Evolutionary conservation across 129 eudicot species (phyloP).

Genomic region (Flaveria bidentis): DNA sequence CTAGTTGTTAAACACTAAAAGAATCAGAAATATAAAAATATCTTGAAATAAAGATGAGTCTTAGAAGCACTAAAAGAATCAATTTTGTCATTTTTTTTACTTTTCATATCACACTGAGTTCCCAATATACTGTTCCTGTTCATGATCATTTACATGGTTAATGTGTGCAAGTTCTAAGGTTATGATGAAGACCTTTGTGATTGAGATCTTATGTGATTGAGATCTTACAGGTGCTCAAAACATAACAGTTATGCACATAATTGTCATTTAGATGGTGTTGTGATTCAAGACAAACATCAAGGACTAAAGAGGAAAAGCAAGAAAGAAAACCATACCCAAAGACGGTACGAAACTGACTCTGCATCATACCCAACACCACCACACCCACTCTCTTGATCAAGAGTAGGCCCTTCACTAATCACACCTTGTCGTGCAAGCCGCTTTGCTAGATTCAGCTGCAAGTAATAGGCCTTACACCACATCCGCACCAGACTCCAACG

Average conservation of each 20-base stretch:
- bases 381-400: conserved; percentile 38
- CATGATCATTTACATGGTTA: conserved; percentile 1
- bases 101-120: background rate
- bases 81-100: background rate
- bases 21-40: background rate
- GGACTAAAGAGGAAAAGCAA: conserved; percentile 5
- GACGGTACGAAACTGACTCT: conserved; percentile 72
- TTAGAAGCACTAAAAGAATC: background rate
- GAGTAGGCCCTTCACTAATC: conserved; percentile 51
- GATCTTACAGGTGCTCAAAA: background rate
- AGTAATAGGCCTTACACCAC: conserved; percentile 62
- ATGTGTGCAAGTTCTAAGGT: background rate
- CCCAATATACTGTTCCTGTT: background rate
- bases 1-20: conserved; percentile 29
- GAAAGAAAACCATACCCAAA: conserved; percentile 59
- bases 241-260: background rate
- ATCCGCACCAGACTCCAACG: conserved; percentile 38
- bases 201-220: too few relatives aligned
- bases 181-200: too few relatives aligned
- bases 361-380: conserved; percentile 53
- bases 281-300: background rate
- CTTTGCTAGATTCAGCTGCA: conserved; percentile 76
- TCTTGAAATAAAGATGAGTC: background rate
- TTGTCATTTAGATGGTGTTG: background rate
- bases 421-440: conserved; percentile 57